A percentile compares a stretch with the other conserved stretches of the same genome.
These are phyloP conservation scores for Lyophyllum atratum DNA, from an alignment of 768 basidiomycete species.

Conservation along the genomic window DNA sequence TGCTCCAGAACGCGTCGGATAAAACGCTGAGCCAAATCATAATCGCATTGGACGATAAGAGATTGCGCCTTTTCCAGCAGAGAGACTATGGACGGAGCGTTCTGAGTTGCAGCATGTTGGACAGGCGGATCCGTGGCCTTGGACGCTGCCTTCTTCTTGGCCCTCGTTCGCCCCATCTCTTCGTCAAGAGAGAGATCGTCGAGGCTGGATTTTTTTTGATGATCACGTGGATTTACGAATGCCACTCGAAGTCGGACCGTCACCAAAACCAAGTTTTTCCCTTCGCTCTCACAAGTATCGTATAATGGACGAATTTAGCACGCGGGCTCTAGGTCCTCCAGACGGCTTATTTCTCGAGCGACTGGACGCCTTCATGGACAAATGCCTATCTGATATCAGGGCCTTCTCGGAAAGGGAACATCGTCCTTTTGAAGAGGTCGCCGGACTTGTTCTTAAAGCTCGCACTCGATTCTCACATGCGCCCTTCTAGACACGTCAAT, in stretches of 20 bases:
- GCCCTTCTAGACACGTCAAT: slow-evolving; percentile 43
- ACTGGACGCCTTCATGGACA: slow-evolving; percentile 63
- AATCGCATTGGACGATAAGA: slow-evolving; percentile 85
- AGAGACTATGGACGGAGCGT: slow-evolving; percentile 48
- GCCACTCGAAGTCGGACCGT: no score
- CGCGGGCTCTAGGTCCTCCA: slow-evolving; percentile 28
- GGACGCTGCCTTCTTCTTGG: slow-evolving; percentile 45
- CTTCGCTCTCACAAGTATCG: neutral
- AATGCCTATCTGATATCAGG: slow-evolving; percentile 54
- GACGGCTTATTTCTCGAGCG: slow-evolving; percentile 66
- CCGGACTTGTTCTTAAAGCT: slow-evolving; percentile 21
- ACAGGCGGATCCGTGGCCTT: slow-evolving; percentile 30
- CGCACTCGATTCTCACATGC: slow-evolving; percentile 21
- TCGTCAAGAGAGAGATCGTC: slow-evolving; percentile 4
- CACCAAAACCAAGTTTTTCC: neutral
- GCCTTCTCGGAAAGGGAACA: slow-evolving; percentile 63
- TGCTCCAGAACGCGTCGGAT: slow-evolving; percentile 65
- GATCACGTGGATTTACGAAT: slow-evolving; percentile 28
- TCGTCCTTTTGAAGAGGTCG: slow-evolving; percentile 62
- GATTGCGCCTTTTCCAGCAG: slow-evolving; percentile 77
- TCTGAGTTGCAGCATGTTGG: slow-evolving; percentile 21
- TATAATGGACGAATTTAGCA: slow-evolving; percentile 37
- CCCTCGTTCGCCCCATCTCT: slow-evolving; percentile 57
- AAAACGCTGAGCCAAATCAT: slow-evolving; percentile 77
- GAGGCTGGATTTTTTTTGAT: slow-evolving; percentile 19